These are phyloP conservation scores for Trichoderma koningii DNA, from an alignment of 2,329 filamentous ascomycete genomes.

Conservation along the genomic window DNA sequence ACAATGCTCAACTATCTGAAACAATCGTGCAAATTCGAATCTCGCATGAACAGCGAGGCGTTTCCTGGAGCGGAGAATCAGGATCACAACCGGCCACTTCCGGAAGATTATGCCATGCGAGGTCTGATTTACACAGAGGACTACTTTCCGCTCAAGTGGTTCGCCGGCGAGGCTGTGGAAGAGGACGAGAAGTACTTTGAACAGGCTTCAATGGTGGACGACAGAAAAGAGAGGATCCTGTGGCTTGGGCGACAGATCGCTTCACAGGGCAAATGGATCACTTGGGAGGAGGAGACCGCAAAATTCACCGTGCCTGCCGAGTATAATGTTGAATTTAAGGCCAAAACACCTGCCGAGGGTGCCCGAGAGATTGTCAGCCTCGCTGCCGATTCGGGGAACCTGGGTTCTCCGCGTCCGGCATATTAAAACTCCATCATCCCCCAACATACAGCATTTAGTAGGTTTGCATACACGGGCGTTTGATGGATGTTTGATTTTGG, in stretches of 20 bases:
- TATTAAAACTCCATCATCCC: neutral
- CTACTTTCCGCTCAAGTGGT: conserved; percentile 63
- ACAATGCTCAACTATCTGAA: conserved; percentile 44
- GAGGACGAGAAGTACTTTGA: conserved; percentile 70
- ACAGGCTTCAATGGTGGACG: conserved; percentile 56
- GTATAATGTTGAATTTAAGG: conserved; percentile 42
- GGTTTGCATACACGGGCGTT: neutral
- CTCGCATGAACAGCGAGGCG: conserved; percentile 43
- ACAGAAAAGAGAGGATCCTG: conserved; percentile 61
- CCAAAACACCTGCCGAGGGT: neutral
- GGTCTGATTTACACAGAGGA: conserved; percentile 62
- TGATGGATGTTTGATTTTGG: neutral
- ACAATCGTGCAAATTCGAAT: conserved; percentile 34
- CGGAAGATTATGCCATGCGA: conserved; percentile 68
- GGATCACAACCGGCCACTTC: conserved; percentile 56
- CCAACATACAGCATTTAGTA: neutral
- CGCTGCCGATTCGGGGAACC: neutral
- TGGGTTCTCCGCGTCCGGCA: neutral
- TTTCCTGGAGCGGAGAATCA: conserved; percentile 53
- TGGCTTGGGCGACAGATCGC: conserved; percentile 58
- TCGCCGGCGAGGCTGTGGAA: conserved; percentile 58
- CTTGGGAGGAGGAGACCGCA: conserved; percentile 44
- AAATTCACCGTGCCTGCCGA: conserved; percentile 45
- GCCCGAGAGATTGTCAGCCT: conserved; percentile 8
- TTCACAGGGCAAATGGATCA: conserved; percentile 46